Evolutionary conservation across 1,284 basidiomycete species (phyloP), one percentile per base, ranked within the genome.

Genomic region (Gymnopus androsaceus): DNA sequence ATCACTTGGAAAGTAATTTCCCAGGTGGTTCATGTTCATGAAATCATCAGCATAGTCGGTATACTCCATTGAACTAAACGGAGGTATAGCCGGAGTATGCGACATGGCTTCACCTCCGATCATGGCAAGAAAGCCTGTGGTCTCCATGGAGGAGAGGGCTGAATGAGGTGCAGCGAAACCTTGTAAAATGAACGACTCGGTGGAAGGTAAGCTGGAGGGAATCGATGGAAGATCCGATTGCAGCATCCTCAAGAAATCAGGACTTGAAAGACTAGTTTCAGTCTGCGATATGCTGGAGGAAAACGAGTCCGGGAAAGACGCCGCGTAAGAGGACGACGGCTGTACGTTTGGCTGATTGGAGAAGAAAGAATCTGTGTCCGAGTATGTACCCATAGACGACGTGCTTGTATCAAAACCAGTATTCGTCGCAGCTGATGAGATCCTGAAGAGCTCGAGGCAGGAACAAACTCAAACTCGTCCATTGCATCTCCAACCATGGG

Each of bases 81-180:
- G 51, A 4, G 66, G 65, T 17, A 68, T 58, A 54, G 65, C 67
- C 14, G 67, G 67, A 3, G 61, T 57, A 41, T 66, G 58, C 2
- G 65, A 62, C 6, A 68, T 58, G 14, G 63, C 59, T 21, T 66
- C 62, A 9, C 66, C 67, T 17, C 64, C 64, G 21, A 67, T 36
- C 67, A 68, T 68, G 2, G 65, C 64, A 11, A 67, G 56, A 44
- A 64, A 63, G 14, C 62, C 38, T 19, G 51, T 21, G 15, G 51
- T 54, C 40, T 57, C 56, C 56, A 57, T 50, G 3, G 50, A 52
- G 7, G 28, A 17, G 25, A 21, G 17, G 4, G n/a, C 4, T 36
- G 46, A 36, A 25, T 36, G 12, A 2, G 27, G n/a, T 4, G 33
- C 25, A 19, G 36, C 15, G 9, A 34, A 33, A 11, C n/a, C 23